phyloP scores from a whole-genome alignment of 1,284 basidiomycete species.

The Trichosporon sp. region DNA sequence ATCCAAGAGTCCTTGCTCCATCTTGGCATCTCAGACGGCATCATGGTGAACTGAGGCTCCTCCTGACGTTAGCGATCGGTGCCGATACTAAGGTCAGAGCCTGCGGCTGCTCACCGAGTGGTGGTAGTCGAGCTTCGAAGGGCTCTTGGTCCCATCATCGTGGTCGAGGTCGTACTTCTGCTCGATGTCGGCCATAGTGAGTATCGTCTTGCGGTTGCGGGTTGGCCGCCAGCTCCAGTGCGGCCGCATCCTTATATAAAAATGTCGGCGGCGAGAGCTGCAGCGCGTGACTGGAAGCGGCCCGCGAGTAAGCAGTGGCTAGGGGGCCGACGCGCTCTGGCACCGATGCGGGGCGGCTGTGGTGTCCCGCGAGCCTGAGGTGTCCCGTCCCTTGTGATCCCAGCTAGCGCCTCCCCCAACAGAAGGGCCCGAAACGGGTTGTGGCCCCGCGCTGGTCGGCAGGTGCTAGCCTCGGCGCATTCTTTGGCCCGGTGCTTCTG shows the following conservation, averaged over 20 bases:
- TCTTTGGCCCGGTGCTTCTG: background rate
- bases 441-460: background rate
- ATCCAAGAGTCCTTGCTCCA: slow-evolving; percentile 23
- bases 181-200: background rate
- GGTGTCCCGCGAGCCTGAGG: background rate
- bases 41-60: slow-evolving; percentile 22
- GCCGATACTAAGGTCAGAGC: background rate
- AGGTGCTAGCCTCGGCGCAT: background rate
- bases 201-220: background rate
- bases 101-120: background rate
- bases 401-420: background rate
- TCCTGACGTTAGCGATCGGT: slow-evolving; percentile 9
- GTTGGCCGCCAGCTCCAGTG: background rate
- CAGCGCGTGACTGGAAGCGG: background rate
- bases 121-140: background rate
- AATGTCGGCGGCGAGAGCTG: background rate
- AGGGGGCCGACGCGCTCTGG: background rate
- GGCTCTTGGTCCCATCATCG: background rate
- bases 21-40: slow-evolving; percentile 23
- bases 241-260: background rate
- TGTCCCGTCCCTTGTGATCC: background rate
- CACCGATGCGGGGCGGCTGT: background rate
- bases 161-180: background rate
- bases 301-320: background rate
- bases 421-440: background rate